A percentile compares a stretch with the other conserved stretches of the same genome.
Conservation (phyloP, 225 moss, liverwort and hornwort species). For the Asterella californica region DNA sequence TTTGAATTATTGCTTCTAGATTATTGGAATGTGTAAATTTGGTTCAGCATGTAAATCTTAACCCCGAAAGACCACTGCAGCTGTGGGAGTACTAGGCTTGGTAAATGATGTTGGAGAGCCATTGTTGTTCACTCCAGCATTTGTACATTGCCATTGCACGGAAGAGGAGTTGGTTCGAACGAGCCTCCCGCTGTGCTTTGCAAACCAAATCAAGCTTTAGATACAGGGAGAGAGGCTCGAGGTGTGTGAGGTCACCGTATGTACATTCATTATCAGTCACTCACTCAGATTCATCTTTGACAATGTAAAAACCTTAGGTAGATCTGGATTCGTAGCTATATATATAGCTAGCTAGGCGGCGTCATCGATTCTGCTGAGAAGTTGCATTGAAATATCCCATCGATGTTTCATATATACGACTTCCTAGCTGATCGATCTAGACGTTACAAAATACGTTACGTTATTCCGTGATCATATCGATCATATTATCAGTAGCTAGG, state of each 20-base stretch:
- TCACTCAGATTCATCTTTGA: neutral
- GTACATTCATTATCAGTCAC: neutral
- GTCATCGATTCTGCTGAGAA: neutral
- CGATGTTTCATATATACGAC: neutral
- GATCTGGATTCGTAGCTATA: neutral
- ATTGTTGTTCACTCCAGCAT: neutral
- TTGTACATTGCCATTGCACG: constrained; percentile 11
- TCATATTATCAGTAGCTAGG: neutral
- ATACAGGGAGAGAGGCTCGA: neutral
- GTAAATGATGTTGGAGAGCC: neutral
- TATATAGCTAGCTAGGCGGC: neutral
- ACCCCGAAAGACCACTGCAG: constrained; percentile 14
- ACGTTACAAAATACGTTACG: no score
- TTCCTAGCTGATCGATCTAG: neutral
- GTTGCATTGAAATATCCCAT: neutral
- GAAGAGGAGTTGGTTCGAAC: neutral
- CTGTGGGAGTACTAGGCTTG: neutral
- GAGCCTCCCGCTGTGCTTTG: constrained; percentile 16
- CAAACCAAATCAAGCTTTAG: neutral
- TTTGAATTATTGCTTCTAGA: neutral
- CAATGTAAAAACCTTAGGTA: neutral
- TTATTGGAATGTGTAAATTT: neutral
- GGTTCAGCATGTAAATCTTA: neutral
- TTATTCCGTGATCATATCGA: neutral
- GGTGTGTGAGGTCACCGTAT: constrained; percentile 7